Evolutionary conservation across 1,139 yeast species (phyloP), one percentile per base, ranked within the genome.

Genomic region (Protomyces inundatus): DNA sequence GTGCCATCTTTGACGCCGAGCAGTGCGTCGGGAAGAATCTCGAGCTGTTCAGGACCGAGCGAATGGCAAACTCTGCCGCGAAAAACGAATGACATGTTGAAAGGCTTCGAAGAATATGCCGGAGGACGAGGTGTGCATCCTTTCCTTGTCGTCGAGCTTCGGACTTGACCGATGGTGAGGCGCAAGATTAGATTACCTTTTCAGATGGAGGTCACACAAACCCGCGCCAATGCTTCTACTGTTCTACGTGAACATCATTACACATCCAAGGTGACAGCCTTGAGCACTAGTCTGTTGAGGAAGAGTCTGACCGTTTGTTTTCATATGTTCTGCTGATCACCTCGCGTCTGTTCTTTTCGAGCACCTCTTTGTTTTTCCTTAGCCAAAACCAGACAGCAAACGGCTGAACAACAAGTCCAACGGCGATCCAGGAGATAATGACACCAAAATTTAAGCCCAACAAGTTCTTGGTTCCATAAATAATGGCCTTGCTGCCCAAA

Each of bases 371-470:
- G 37, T 66, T 66, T 16, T 58, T 58, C 54, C 42, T 46, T 62
- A 67, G 55, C 46, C 53, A 59, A 37, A 73, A 70, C 65, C 69
- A 75, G 68, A 80, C 70, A 6, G 78, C 76, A 46, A 83, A 68
- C 2, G 86, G 86, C 64, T 83, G 73, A 1, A 77, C 65, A 0
- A 76, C 50, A 39, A 80, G 77, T 65, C 82, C 81, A 4, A 83
- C 64, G 2, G 79, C 83, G 36, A 82, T 77, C 90, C 91, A 86
- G 1, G 80, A 82, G 9, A 79, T 71, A 66, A 86, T 71, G 1
- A 86, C 75, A 53, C 87, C 88, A 57, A 83, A 77, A 70, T 84
- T 80, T 67, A 84, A 72, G 4, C 88, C 89, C 70, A 86, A 68
- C 23, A 79, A 71, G 1, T 84, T 83, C 71, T 81, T 84, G 1